Conservation (phyloP, 108 stramenopile genomes). For the Mayamaea pseudoterrestris region DNA sequence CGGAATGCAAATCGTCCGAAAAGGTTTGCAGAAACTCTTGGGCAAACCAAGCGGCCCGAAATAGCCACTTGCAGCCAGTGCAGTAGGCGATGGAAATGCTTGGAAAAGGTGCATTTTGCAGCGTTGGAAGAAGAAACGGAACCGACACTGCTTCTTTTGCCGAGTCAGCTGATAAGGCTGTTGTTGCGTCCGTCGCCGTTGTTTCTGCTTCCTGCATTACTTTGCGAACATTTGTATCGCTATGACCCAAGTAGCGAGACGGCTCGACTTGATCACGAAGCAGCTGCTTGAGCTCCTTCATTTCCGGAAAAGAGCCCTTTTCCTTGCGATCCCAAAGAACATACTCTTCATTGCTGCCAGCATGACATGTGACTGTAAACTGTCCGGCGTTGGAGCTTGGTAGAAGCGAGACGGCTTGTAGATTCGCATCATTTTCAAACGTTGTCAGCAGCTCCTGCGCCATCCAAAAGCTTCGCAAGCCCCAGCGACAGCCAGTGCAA, state of each 20-base stretch:
- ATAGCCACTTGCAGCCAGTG: conserved; percentile 15
- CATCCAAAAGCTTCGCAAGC: conserved; percentile 60
- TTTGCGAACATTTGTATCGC: conserved; percentile 21
- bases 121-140: not conserved
- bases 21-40: conserved; percentile 29
- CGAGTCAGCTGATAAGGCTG: not conserved
- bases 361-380: not conserved
- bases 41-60: conserved; percentile 25
- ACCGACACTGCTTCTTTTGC: not conserved
- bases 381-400: conserved; percentile 21
- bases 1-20: conserved; percentile 22
- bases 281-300: conserved; percentile 65
- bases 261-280: conserved; percentile 63
- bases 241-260: conserved; percentile 54
- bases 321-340: conserved; percentile 37
- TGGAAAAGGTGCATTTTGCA: conserved; percentile 5
- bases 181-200: not conserved
- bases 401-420: conserved; percentile 35
- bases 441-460: conserved; percentile 75
- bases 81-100: conserved; percentile 7
- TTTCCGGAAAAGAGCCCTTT: conserved; percentile 61
- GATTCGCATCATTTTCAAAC: conserved; percentile 29
- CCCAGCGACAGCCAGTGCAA: conserved; percentile 76
- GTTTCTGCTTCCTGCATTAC: conserved; percentile 8
- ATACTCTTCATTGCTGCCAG: not conserved